phyloP scores from a whole-genome alignment of 1,284 basidiomycete species.

The Sphaerobolus stellatus region DNA sequence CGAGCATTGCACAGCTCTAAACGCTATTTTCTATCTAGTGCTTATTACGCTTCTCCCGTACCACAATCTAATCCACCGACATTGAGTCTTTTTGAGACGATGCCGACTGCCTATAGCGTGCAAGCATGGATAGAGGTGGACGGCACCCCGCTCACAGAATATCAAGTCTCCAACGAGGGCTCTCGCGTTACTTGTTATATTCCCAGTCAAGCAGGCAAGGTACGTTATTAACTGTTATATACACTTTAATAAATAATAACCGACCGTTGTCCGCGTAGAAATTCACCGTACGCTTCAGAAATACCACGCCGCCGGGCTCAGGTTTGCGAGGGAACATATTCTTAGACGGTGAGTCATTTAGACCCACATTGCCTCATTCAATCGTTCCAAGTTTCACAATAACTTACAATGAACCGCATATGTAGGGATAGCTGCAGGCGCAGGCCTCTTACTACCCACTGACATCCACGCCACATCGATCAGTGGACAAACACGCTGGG shows the following conservation, averaged over 20 bases:
- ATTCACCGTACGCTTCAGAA: constrained; percentile 5
- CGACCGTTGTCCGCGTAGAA: not conserved
- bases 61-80: no score
- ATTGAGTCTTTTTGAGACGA: not conserved
- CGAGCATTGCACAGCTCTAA: no score
- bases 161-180: not conserved
- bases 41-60: no score
- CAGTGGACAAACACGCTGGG: constrained; percentile 9
- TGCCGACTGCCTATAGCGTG: constrained; percentile 2
- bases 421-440: constrained; percentile 4
- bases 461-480: constrained; percentile 5
- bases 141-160: not conserved
- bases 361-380: not conserved
- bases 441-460: constrained; percentile 2
- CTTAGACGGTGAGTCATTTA: constrained; percentile 3
- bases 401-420: not conserved
- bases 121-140: constrained; percentile 12
- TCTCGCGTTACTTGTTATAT: constrained; percentile 3
- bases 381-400: not conserved
- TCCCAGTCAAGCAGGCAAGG: constrained; percentile 10
- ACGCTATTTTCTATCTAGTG: no score
- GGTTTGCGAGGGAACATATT: constrained; percentile 8
- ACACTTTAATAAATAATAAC: not conserved
- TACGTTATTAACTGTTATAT: not conserved
- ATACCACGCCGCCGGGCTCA: not conserved